phyloP scores from a whole-genome alignment of 2,329 filamentous ascomycete species.

The Meredithiella fracta region DNA sequence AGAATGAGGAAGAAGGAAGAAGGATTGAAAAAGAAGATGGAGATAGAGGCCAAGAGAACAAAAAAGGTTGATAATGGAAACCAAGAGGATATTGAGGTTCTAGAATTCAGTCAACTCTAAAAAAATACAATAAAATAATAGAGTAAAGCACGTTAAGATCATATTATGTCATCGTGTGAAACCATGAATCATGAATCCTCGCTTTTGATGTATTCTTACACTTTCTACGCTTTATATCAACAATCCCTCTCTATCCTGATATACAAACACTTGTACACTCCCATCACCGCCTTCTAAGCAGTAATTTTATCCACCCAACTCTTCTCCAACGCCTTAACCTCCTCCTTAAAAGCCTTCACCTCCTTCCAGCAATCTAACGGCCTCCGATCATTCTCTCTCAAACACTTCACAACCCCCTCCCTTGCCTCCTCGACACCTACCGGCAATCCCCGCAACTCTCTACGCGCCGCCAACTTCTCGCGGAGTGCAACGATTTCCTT shows the following conservation, averaged over 20 bases:
- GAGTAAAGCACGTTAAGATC: no score
- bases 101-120: not conserved
- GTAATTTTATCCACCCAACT: conserved; percentile 70
- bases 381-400: conserved; percentile 69
- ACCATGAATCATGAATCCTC: not conserved
- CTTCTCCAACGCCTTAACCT: conserved; percentile 74
- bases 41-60: no score
- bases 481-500: conserved; percentile 44
- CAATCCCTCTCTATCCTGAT: conserved; percentile 7
- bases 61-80: no score
- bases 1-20: conserved; percentile 41
- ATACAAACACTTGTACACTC: not conserved
- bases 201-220: conserved; percentile 9
- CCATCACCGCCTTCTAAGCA: not conserved
- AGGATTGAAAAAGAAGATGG: conserved; percentile 30
- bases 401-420: conserved; percentile 59
- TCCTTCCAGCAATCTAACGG: conserved; percentile 91
- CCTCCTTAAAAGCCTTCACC: conserved; percentile 76
- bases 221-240: not conserved
- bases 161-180: no score
- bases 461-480: conserved; percentile 42
- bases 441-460: conserved; percentile 51
- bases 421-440: conserved; percentile 58
- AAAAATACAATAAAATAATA: not conserved
- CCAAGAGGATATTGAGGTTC: not conserved